Evolutionary conservation across 371 early-diverging fungal species (phyloP).

Genomic region (Apophysomyces trapeziformis): DNA sequence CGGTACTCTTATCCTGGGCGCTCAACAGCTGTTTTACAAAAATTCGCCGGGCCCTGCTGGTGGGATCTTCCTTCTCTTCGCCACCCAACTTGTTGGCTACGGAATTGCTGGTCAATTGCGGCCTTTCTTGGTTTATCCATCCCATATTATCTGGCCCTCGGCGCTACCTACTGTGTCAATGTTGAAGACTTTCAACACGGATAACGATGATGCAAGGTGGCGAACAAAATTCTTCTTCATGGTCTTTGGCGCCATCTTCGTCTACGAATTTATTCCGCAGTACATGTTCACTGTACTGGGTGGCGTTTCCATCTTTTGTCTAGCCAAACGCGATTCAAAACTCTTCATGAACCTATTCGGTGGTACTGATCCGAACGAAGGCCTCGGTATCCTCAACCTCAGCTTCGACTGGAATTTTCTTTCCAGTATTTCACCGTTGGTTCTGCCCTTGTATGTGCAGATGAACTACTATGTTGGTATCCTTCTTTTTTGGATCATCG

Average conservation of each 20-base stretch:
- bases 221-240: slow-evolving; percentile 59
- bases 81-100: slow-evolving; percentile 76
- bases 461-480: slow-evolving; percentile 46
- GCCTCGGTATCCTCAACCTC: slow-evolving; percentile 44
- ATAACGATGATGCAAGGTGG: slow-evolving; percentile 64
- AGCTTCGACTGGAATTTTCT: slow-evolving; percentile 53
- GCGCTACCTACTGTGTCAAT: slow-evolving; percentile 74
- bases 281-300: slow-evolving; percentile 52
- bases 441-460: slow-evolving; percentile 69
- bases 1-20: slow-evolving; percentile 58
- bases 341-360: slow-evolving; percentile 56
- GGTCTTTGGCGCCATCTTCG: slow-evolving; percentile 39
- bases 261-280: slow-evolving; percentile 53
- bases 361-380: slow-evolving; percentile 45
- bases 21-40: slow-evolving; percentile 57
- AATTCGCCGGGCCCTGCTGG: slow-evolving; percentile 46
- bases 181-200: slow-evolving; percentile 70
- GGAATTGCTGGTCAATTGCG: slow-evolving; percentile 82
- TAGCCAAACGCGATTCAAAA: slow-evolving; percentile 47
- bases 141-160: slow-evolving; percentile 86
- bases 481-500: slow-evolving; percentile 28
- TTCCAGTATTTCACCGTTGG: slow-evolving; percentile 53
- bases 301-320: slow-evolving; percentile 54
- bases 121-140: slow-evolving; percentile 76
- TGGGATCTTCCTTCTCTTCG: slow-evolving; percentile 51